Conservation (phyloP, 2,329 filamentous ascomycete genomes). For the Graphiopsis chlorocephala region DNA sequence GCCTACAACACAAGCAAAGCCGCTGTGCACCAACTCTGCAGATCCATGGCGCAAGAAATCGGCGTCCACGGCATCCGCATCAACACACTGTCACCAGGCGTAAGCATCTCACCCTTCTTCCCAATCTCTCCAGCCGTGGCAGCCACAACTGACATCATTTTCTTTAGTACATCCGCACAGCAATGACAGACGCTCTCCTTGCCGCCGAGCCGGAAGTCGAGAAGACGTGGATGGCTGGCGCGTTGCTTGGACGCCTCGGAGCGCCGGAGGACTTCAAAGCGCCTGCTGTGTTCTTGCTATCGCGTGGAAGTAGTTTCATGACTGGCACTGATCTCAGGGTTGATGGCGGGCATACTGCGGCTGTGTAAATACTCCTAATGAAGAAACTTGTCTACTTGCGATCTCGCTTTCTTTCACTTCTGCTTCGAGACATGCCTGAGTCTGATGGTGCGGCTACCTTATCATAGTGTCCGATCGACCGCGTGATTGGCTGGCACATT, state of each 20-base stretch:
- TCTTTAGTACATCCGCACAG: constrained; percentile 38
- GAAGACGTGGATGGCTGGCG: constrained; percentile 51
- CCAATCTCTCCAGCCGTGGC: too few species aligned
- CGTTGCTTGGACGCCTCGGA: constrained; percentile 52
- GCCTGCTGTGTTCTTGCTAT: constrained; percentile 64
- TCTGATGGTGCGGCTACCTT: not conserved
- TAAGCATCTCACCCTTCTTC: constrained; percentile 18
- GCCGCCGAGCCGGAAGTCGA: constrained; percentile 47
- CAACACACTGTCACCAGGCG: constrained; percentile 47
- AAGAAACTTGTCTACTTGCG: not conserved
- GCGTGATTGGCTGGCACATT: not conserved
- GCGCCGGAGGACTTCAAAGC: constrained; percentile 57
- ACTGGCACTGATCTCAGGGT: constrained; percentile 67
- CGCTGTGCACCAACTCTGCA: constrained; percentile 52
- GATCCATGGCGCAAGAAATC: constrained; percentile 56
- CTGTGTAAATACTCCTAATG: not conserved
- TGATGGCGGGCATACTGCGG: constrained; percentile 61
- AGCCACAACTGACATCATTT: not conserved
- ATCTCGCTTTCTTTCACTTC: not conserved
- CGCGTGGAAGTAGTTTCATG: constrained; percentile 67
- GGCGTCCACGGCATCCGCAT: constrained; percentile 45
- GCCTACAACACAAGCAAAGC: constrained; percentile 57
- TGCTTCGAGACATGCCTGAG: too few species aligned
- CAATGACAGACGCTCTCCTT: constrained; percentile 29
- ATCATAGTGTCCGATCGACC: not conserved